Evolutionary conservation across 1,284 basidiomycete genomes (phyloP).

Genomic region (Ceratobasidium sp.): DNA sequence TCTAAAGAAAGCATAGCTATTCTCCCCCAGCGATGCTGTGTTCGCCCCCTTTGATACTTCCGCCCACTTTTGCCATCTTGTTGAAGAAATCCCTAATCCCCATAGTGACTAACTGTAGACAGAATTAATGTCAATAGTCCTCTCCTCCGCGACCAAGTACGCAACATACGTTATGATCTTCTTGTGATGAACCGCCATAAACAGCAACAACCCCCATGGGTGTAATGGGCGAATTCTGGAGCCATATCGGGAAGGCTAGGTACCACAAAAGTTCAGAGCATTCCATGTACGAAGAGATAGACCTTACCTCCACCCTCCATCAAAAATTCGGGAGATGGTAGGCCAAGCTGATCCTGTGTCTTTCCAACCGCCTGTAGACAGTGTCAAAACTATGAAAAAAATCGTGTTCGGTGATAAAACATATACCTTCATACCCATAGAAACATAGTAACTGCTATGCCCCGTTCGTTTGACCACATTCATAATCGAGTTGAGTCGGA

Average conservation of each 20-base stretch:
- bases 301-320: conserved; percentile 77
- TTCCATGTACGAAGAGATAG: conserved; percentile 13
- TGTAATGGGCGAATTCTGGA: conserved; percentile 79
- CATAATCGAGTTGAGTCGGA: conserved; percentile 79
- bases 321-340: conserved; percentile 66
- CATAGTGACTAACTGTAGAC: conserved; percentile 28
- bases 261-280: conserved; percentile 34
- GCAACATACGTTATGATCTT: conserved; percentile 65
- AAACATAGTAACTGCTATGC: conserved; percentile 56
- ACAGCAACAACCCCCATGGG: conserved; percentile 81
- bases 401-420: background rate
- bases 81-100: conserved; percentile 41
- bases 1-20: conserved; percentile 3
- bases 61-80: conserved; percentile 35
- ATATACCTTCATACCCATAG: conserved; percentile 30
- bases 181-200: conserved; percentile 77
- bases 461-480: conserved; percentile 80
- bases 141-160: background rate
- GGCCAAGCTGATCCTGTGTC: conserved; percentile 70
- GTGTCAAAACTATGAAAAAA: background rate
- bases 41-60: conserved; percentile 37
- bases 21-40: conserved; percentile 22
- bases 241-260: conserved; percentile 41
- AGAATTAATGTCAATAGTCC: background rate
- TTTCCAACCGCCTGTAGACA: conserved; percentile 69